A percentile compares a stretch with the other conserved stretches of the same genome.
These are phyloP conservation scores for Euphorbia tirucalli DNA, from an alignment of 345 rosid species.

Conservation along the genomic window DNA sequence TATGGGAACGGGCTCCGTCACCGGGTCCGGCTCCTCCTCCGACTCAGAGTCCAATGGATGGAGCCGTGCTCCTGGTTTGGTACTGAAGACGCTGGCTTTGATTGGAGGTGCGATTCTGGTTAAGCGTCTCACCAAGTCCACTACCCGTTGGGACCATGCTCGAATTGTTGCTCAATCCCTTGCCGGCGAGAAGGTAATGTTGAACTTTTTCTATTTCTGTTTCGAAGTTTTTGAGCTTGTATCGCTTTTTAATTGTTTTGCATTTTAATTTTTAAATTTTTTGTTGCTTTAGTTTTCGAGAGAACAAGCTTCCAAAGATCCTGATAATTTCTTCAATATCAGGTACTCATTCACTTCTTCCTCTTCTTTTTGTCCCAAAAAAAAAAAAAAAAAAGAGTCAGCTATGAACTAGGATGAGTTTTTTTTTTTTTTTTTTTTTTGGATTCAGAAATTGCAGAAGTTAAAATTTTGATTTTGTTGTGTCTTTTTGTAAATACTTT, in stretches of 20 bases:
- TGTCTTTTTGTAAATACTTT: background rate
- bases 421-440: too few relatives aligned
- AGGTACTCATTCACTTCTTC: slow-evolving; percentile 41
- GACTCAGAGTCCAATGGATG: slow-evolving; percentile 61
- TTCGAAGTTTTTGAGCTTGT: background rate
- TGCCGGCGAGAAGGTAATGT: slow-evolving; percentile 66
- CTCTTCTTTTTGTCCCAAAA: background rate
- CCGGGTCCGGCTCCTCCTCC: slow-evolving; percentile 22
- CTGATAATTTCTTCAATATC: slow-evolving; percentile 85
- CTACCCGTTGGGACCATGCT: slow-evolving; percentile 91
- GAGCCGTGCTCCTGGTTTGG: slow-evolving; percentile 69
- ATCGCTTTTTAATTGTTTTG: background rate
- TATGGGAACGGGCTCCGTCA: slow-evolving; percentile 32
- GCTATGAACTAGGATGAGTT: background rate
- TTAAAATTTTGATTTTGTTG: background rate
- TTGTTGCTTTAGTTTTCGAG: slow-evolving; percentile 51
- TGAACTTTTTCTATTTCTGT: background rate
- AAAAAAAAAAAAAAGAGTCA: too few relatives aligned
- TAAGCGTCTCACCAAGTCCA: slow-evolving; percentile 83
- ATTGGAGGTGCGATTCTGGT: slow-evolving; percentile 79
- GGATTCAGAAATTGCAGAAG: too few relatives aligned
- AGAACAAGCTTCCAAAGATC: slow-evolving; percentile 89
- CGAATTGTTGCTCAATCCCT: slow-evolving; percentile 75
- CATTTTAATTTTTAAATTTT: background rate
- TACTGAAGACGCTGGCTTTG: slow-evolving; percentile 62